Evolutionary conservation across 2,329 filamentous ascomycete species (phyloP).

Genomic region (Pezicula neosporulosa): DNA sequence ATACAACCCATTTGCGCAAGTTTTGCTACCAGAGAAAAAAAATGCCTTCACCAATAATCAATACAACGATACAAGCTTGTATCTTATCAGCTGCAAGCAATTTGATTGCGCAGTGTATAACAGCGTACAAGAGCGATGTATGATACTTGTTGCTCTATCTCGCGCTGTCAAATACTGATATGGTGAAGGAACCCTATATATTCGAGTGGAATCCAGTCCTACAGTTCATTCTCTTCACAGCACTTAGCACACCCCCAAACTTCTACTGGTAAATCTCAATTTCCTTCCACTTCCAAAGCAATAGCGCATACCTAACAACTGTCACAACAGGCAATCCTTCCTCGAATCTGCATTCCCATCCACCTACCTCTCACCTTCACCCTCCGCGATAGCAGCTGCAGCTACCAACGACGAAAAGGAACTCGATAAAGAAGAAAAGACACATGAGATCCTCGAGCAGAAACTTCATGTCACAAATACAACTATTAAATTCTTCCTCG

Average conservation of each 20-base stretch:
- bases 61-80: constrained; percentile 62
- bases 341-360: constrained; percentile 75
- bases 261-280: constrained; percentile 66
- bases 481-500: constrained; percentile 61
- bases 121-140: constrained; percentile 59
- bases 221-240: constrained; percentile 72
- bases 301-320: constrained; percentile 13
- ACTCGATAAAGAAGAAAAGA: constrained; percentile 37
- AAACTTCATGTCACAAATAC: constrained; percentile 62
- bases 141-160: constrained; percentile 15
- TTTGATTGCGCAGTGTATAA: constrained; percentile 68
- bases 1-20: no score
- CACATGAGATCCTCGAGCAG: constrained; percentile 40
- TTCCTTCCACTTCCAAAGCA: background rate
- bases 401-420: constrained; percentile 38
- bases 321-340: constrained; percentile 60
- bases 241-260: constrained; percentile 77
- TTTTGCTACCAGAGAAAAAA: constrained; percentile 6
- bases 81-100: constrained; percentile 66
- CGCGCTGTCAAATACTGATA: constrained; percentile 6
- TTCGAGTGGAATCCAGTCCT: constrained; percentile 67
- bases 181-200: constrained; percentile 49
- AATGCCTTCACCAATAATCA: constrained; percentile 47
- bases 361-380: constrained; percentile 36
- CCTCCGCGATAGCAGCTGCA: constrained; percentile 35